Percentiles rank a stretch among this genome's conserved stretches.
Evolutionary conservation across 768 basidiomycete species (phyloP).

Genomic region (Pleurotus eryngii): DNA sequence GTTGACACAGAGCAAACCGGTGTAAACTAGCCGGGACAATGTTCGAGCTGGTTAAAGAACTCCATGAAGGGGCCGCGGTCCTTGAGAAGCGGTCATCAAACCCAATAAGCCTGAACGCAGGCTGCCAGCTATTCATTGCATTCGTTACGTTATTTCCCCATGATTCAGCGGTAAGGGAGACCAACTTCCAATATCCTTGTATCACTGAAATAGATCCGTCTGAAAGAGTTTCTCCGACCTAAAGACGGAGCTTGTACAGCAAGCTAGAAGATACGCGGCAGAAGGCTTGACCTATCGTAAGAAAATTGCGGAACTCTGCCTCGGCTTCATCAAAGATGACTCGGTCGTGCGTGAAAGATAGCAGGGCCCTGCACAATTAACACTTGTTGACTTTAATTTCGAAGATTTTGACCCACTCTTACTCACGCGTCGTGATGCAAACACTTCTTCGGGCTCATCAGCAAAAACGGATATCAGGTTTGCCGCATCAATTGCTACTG

Average conservation of each 20-base stretch:
- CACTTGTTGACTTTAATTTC: conserved; percentile 2
- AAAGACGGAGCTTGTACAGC: conserved; percentile 77
- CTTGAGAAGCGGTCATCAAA: conserved; percentile 66
- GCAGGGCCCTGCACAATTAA: conserved; percentile 10
- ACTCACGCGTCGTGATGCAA: conserved; percentile 93
- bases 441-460: conserved; percentile 87
- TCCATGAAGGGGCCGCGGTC: conserved; percentile 69
- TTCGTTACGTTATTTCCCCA: conserved; percentile 85
- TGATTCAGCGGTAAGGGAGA: conserved; percentile 68
- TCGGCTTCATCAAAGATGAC: conserved; percentile 93
- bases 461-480: conserved; percentile 84
- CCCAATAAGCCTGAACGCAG: conserved; percentile 83
- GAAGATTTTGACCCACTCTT: conserved; percentile 95
- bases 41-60: conserved; percentile 85
- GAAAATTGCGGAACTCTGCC: conserved; percentile 85
- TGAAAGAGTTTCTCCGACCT: conserved; percentile 77
- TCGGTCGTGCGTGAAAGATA: conserved; percentile 60
- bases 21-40: conserved; percentile 71
- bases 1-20: conserved; percentile 10
- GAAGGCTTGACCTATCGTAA: conserved; percentile 83
- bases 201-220: conserved; percentile 11
- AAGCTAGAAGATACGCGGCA: conserved; percentile 73
- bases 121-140: conserved; percentile 86
- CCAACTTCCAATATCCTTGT: conserved; percentile 9
- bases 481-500: conserved; percentile 17